Evolutionary conservation across 345 rosid genomes (phyloP).

Genomic region (Theobroma cacao): DNA sequence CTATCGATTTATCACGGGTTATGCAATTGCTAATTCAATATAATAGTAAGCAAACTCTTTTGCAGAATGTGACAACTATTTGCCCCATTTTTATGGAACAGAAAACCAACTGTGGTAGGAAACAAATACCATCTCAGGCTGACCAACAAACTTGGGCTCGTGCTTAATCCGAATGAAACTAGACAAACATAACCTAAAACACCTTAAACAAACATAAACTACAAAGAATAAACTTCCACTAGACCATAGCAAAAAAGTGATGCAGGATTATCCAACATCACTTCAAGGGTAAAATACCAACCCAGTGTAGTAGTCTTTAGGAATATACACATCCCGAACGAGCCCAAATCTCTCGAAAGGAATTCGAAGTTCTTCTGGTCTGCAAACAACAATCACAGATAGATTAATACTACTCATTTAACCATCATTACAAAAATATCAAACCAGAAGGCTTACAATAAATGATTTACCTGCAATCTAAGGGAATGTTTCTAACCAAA

Average conservation of each 20-base stretch:
- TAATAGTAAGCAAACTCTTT: neutral
- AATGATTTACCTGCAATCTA: conserved; percentile 73
- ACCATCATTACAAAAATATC: neutral
- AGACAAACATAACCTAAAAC: neutral
- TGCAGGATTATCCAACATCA: neutral
- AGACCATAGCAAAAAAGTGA: neutral
- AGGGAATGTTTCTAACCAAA: conserved; percentile 88
- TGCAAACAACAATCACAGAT: conserved; percentile 23
- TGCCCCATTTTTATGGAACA: neutral
- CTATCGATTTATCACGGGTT: neutral
- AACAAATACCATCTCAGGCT: neutral
- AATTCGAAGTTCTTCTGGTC: conserved; percentile 83
- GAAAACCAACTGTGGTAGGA: neutral
- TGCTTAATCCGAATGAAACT: neutral
- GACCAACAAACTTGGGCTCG: neutral
- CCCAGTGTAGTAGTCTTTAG: conserved; percentile 94
- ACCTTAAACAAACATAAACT: neutral
- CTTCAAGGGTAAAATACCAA: conserved; percentile 27
- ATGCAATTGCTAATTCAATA: neutral
- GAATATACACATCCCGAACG: conserved; percentile 91
- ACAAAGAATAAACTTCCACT: neutral
- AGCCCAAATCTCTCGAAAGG: conserved; percentile 88
- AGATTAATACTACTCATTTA: neutral
- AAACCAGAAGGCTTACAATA: neutral
- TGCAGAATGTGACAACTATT: neutral